phyloP scores from a whole-genome alignment of 306 rosid species.

The Spatholobus suberectus region DNA sequence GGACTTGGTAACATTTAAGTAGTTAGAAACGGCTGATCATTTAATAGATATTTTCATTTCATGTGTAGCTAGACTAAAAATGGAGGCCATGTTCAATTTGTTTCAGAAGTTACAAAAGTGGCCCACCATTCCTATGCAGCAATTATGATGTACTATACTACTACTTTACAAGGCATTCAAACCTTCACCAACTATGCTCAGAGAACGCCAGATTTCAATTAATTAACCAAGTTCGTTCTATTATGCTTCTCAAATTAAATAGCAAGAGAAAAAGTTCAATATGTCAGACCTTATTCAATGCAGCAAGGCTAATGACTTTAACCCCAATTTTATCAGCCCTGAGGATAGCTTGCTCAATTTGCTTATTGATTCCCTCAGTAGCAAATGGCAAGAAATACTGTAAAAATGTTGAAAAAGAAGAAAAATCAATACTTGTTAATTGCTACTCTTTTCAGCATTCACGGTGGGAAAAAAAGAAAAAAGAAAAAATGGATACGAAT shows the following conservation, averaged over 20 bases:
- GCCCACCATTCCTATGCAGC: slow-evolving; percentile 14
- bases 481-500: background rate
- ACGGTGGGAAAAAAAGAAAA: background rate
- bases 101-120: background rate
- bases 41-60: background rate
- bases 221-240: background rate
- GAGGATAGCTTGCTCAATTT: slow-evolving; percentile 82
- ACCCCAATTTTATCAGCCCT: slow-evolving; percentile 91
- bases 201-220: slow-evolving; percentile 28
- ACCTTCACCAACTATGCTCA: slow-evolving; percentile 52
- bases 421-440: background rate
- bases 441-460: background rate
- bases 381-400: slow-evolving; percentile 99
- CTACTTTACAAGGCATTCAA: slow-evolving; percentile 24
- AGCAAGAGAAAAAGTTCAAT: slow-evolving; percentile 9
- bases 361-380: slow-evolving; percentile 81
- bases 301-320: slow-evolving; percentile 95
- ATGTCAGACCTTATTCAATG: slow-evolving; percentile 86
- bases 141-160: slow-evolving; percentile 32
- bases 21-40: background rate
- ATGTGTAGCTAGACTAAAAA: background rate
- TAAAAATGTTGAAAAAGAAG: background rate
- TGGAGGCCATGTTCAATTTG: background rate
- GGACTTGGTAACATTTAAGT: background rate
- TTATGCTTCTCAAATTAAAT: background rate